A percentile compares a stretch with the other conserved stretches of the same genome.
These are phyloP conservation scores for bread wheat (Triticum aestivum) DNA, from an alignment of 176 grass and related monocot genomes.

Conservation along the genomic window IWGSC_CS_RefSeq_v2.1 NC_057799.1:625457160-625457659, in stretches of 20 bases:
- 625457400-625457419: slow-evolving; percentile 7
- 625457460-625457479: slow-evolving; percentile 1
- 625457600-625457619: not conserved
- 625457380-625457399: not conserved
- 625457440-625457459: not conserved
- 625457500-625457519: not conserved
- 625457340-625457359: not conserved
- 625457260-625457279: not conserved
- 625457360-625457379: slow-evolving; percentile 9
- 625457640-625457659: not conserved
- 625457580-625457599: not conserved
- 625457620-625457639: not conserved
- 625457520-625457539: not conserved
- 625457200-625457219: not conserved
- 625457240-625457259: not conserved
- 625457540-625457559: not conserved
- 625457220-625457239: not conserved
- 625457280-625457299: not conserved
- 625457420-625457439: slow-evolving; percentile 5
- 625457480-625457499: not conserved
- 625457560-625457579: not conserved
- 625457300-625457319: not conserved
- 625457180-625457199: not conserved
- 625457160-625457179: not conserved
- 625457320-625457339: not conserved